Evolutionary conservation across 495 filamentous ascomycete species (phyloP).

Genomic region (Hypoxylon trugodes): DNA sequence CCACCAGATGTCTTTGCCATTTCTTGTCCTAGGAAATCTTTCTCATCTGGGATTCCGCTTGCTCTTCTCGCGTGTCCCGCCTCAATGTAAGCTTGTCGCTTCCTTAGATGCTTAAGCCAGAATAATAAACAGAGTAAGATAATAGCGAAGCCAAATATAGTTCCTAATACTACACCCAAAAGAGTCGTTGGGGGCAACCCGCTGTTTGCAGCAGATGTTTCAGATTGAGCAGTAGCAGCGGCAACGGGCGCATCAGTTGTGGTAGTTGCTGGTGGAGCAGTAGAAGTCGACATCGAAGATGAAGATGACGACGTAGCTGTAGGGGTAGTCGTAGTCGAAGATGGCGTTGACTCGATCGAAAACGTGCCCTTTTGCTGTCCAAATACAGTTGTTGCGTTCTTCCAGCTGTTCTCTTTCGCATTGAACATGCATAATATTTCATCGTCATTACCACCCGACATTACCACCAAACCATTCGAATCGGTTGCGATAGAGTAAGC

Average conservation of each 20-base stretch:
- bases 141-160: constrained; percentile 73
- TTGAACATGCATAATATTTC: constrained; percentile 82
- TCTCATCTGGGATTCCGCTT: constrained; percentile 62
- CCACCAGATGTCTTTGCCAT: constrained; percentile 56
- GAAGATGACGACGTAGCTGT: constrained; percentile 42
- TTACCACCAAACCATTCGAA: constrained; percentile 71
- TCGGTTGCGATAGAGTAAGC: constrained; percentile 58
- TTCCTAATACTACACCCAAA: constrained; percentile 81
- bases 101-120: constrained; percentile 67
- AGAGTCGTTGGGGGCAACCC: constrained; percentile 64
- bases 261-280: constrained; percentile 41
- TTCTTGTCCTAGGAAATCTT: constrained; percentile 64
- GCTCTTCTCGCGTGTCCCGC: constrained; percentile 58
- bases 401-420: constrained; percentile 79
- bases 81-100: constrained; percentile 54
- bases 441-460: constrained; percentile 75
- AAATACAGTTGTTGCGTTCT: constrained; percentile 75
- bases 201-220: constrained; percentile 33
- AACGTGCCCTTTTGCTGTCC: constrained; percentile 49
- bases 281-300: constrained; percentile 48
- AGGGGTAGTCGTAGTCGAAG: constrained; percentile 19
- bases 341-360: constrained; percentile 46
- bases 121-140: constrained; percentile 75
- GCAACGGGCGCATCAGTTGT: constrained; percentile 39
- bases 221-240: constrained; percentile 48